Evolutionary conservation across 305 asterid genomes (phyloP), one percentile per base, ranked within the genome.

Genomic region (Rubia peregrina): DNA sequence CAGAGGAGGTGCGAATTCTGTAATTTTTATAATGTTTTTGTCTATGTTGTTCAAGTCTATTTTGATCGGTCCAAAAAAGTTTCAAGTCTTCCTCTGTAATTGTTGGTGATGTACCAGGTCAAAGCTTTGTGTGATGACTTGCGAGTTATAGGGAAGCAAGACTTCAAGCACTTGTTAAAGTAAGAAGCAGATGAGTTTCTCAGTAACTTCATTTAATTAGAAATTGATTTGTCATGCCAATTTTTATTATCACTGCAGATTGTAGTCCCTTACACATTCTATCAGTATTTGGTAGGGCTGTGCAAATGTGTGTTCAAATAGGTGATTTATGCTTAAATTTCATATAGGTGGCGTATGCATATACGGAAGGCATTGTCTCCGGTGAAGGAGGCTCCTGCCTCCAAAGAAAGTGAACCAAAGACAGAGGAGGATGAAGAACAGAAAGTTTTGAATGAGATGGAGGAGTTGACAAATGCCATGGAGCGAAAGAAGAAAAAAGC

Each of bases 71-170:
- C 13, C 61, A 2, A 9, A 51, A 26, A 7, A 30, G 16, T 67
- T 61, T 30, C 73, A 56, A 44, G 48, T 24, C 56, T 70, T 73
- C 72, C 44, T 64, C 65, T 73, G 68, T 77, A 62, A 55, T 22
- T 59, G 61, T 44, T 26, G 59, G 53, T 74, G 77, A 63, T 36
- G 7, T 42, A 55, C 71, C 81, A 95, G 98, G 89, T 95, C 71
- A 95, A 79, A 81, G 83, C 90, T 66, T 85, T 90, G 12, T 91
- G 98, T 60, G 99, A 92, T 40, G 97, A 95, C 79, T 83, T 95
- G 63, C 88, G 88, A 30, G 94, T 95, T 80, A 69, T 91, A 63
- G 98, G 98, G 73, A 95, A 90, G 85, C 98, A 95, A 82, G 99
- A 95, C 61, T 90, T 95, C 73, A 95, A 86, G 88, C 82, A 87